These are phyloP conservation scores for Crithidia expoeki DNA, from an alignment of 208 protist species.

Conservation along the genomic window DNA sequence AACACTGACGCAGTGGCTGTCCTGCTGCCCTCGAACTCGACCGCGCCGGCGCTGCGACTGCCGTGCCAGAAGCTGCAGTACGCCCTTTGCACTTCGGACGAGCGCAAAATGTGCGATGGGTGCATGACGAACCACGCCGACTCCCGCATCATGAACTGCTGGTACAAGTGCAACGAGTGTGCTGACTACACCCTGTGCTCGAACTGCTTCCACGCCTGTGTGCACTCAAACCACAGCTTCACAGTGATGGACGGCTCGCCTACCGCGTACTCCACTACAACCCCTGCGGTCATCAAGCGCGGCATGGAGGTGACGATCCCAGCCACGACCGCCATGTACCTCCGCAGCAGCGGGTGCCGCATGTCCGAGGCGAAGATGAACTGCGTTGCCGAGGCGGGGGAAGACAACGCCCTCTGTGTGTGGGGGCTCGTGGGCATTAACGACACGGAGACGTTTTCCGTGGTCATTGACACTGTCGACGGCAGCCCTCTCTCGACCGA, in stretches of 20 bases:
- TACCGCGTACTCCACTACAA: constrained; percentile 59
- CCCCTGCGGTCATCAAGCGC: constrained; percentile 41
- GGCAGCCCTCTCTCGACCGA: constrained; percentile 53
- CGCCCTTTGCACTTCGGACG: constrained; percentile 47
- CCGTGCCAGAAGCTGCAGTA: constrained; percentile 78
- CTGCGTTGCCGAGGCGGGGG: constrained; percentile 69
- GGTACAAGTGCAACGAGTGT: constrained; percentile 93
- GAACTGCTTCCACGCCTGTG: constrained; percentile 75
- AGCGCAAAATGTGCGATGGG: constrained; percentile 73
- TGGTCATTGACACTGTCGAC: constrained; percentile 68
- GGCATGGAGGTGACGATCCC: constrained; percentile 83
- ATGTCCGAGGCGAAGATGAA: constrained; percentile 75
- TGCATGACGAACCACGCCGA: constrained; percentile 69
- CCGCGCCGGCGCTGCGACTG: constrained; percentile 57
- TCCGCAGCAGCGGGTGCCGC: constrained; percentile 78
- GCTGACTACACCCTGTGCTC: constrained; percentile 87
- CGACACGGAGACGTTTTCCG: constrained; percentile 52
- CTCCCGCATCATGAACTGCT: constrained; percentile 44
- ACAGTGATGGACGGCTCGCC: constrained; percentile 74
- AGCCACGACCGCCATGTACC: constrained; percentile 64
- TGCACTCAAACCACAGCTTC: constrained; percentile 88
- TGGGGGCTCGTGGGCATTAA: constrained; percentile 77
- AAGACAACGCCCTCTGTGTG: constrained; percentile 73
- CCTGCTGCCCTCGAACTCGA: constrained; percentile 69
- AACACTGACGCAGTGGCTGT: constrained; percentile 91